phyloP scores from a whole-genome alignment of 768 basidiomycete genomes.

The Pleurotus salmoneostramineus region DNA sequence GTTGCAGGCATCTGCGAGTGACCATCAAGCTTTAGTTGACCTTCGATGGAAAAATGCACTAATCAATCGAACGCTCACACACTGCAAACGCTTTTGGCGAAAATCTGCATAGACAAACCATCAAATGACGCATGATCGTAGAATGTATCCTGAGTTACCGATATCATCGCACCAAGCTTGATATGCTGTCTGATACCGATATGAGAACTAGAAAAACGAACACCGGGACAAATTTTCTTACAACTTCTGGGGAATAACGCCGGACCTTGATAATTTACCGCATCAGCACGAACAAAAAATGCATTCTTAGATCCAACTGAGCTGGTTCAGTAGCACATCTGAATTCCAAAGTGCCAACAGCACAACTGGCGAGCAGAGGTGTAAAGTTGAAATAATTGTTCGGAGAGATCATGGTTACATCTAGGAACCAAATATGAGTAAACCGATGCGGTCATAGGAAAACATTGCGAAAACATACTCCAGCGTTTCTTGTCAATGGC shows the following conservation, averaged over 20 bases:
- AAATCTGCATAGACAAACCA: constrained; percentile 43
- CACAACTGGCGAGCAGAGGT: constrained; percentile 63
- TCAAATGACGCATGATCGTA: not conserved
- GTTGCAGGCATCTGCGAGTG: constrained; percentile 58
- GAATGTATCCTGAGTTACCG: constrained; percentile 28
- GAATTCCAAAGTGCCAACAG: constrained; percentile 84
- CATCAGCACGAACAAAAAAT: not conserved
- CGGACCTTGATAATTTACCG: constrained; percentile 36
- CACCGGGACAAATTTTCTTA: constrained; percentile 16
- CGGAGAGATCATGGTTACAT: constrained; percentile 65
- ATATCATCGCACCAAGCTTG: constrained; percentile 78
- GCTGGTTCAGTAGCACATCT: constrained; percentile 80
- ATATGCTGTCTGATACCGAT: constrained; percentile 44
- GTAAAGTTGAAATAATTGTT: constrained; percentile 68
- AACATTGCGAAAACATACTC: constrained; percentile 36
- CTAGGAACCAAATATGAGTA: constrained; percentile 25
- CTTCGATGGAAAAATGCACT: not conserved
- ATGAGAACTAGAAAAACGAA: not conserved
- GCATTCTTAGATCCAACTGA: constrained; percentile 19
- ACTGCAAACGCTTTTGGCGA: constrained; percentile 51
- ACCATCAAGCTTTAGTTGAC: not conserved
- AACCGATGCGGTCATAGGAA: not conserved
- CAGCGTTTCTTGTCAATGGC: constrained; percentile 69
- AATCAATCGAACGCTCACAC: constrained; percentile 36
- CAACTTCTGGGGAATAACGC: constrained; percentile 52